Evolutionary conservation across 352 stramenopile genomes (phyloP).

Genomic region (Phytophthora fragariae): DNA sequence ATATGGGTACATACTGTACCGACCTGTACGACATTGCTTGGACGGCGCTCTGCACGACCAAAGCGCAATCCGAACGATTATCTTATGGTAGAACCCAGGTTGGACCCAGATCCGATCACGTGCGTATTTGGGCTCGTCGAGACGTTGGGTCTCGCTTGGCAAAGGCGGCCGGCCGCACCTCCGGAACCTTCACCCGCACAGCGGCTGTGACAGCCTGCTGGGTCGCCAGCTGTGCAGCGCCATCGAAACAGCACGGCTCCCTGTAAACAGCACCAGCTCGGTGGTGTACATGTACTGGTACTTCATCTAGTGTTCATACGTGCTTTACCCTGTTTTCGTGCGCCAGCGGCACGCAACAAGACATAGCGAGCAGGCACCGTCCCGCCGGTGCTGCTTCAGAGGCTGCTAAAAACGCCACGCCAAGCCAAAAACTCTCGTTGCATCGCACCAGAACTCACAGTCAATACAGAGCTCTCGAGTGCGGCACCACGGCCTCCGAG

Average conservation of each 20-base stretch:
- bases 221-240: slow-evolving; percentile 20
- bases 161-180: slow-evolving; percentile 29
- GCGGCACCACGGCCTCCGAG: background rate
- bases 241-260: slow-evolving; percentile 1
- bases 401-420: slow-evolving; percentile 17
- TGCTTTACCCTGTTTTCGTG: too few species aligned
- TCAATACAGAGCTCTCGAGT: too few species aligned
- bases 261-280: too few species aligned
- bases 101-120: slow-evolving; percentile 13
- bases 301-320: too few species aligned
- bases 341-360: background rate
- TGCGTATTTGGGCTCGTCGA: background rate
- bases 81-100: slow-evolving; percentile 3
- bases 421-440: background rate
- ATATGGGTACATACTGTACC: too few species aligned
- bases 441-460: too few species aligned
- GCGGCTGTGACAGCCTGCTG: too few species aligned
- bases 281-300: background rate
- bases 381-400: slow-evolving; percentile 29
- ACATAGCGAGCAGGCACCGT: slow-evolving; percentile 5
- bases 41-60: slow-evolving; percentile 11
- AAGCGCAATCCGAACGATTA: slow-evolving; percentile 33
- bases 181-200: slow-evolving; percentile 28
- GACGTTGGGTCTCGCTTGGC: background rate
- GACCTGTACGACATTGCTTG: background rate